Conservation (phyloP, 805 yeast species). For the Sugiyamaella qingdaonensis region DNA sequence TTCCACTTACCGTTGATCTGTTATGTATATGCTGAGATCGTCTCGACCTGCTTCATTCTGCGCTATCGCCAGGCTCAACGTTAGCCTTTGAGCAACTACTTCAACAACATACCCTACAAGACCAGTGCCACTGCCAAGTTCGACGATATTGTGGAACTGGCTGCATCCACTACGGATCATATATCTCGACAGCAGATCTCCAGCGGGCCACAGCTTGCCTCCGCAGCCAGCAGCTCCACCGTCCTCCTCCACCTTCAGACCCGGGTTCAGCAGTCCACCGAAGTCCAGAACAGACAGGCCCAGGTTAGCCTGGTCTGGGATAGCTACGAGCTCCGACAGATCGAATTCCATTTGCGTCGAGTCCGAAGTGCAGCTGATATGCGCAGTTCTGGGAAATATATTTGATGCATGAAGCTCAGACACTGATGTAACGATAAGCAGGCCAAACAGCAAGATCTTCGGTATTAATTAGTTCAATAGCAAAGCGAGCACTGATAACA, state of each 20-base stretch:
- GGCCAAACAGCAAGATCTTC: no score
- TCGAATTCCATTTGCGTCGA: not conserved
- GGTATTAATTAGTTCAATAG: no score
- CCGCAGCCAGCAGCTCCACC: constrained; percentile 62
- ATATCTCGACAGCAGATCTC: constrained; percentile 49
- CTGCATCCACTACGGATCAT: constrained; percentile 30
- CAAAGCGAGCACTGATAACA: no score
- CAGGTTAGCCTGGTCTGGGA: constrained; percentile 34
- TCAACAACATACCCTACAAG: constrained; percentile 41
- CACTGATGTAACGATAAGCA: no score
- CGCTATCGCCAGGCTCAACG: constrained; percentile 29
- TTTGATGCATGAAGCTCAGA: no score
- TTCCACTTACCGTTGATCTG: constrained; percentile 42
- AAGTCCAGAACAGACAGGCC: constrained; percentile 40
- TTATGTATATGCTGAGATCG: constrained; percentile 40
- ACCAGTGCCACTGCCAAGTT: constrained; percentile 59
- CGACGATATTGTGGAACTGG: constrained; percentile 36
- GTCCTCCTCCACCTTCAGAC: constrained; percentile 45
- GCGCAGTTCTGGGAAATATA: no score
- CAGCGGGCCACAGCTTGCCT: constrained; percentile 62
- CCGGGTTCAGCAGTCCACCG: constrained; percentile 37
- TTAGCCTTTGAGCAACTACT: not conserved
- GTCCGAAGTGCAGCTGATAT: no score
- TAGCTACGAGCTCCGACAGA: constrained; percentile 28
- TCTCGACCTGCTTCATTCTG: constrained; percentile 23